Evolutionary conservation across 2,329 filamentous ascomycete species (phyloP).

Genomic region (Dactylellina leptospora): DNA sequence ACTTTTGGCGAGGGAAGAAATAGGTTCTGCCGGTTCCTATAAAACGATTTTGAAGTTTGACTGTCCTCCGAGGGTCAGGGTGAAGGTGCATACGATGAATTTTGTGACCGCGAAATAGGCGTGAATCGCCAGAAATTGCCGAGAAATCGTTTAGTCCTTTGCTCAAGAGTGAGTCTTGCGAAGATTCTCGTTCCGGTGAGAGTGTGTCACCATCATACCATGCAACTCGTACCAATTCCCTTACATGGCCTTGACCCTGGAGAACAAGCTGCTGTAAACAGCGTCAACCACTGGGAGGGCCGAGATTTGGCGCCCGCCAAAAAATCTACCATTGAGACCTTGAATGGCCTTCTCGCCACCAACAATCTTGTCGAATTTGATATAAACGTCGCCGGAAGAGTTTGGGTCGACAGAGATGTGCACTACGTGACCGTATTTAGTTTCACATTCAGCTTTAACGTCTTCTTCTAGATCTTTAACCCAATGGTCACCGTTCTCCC

Average conservation of each 20-base stretch:
- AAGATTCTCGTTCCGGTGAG: slow-evolving; percentile 18
- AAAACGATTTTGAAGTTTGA: slow-evolving; percentile 45
- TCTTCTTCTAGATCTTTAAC: slow-evolving; percentile 93
- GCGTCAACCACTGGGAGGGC: slow-evolving; percentile 96
- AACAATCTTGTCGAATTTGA: slow-evolving; percentile 96
- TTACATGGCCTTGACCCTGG: slow-evolving; percentile 81
- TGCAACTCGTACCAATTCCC: slow-evolving; percentile 5
- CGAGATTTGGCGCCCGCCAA: slow-evolving; percentile 90
- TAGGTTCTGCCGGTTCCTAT: slow-evolving; percentile 29
- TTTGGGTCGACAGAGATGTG: slow-evolving; percentile 95
- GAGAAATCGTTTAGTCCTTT: slow-evolving; percentile 11
- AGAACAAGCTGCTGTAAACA: slow-evolving; percentile 97
- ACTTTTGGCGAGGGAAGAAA: slow-evolving; percentile 25
- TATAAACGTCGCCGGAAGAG: slow-evolving; percentile 93
- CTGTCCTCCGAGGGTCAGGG: slow-evolving; percentile 44
- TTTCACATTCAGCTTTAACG: slow-evolving; percentile 88
- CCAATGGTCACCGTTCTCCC: slow-evolving; percentile 87
- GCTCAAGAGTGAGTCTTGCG: slow-evolving; percentile 27
- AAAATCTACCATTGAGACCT: slow-evolving; percentile 94
- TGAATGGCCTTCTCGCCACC: slow-evolving; percentile 98
- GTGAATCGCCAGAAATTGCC: not conserved
- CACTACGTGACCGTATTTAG: slow-evolving; percentile 95
- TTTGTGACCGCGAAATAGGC: slow-evolving; percentile 2
- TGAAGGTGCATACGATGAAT: slow-evolving; percentile 51
- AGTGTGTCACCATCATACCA: slow-evolving; percentile 48